Conservation (phyloP, 1,139 yeast species). For the Casaregolazyma lundiana region DNA sequence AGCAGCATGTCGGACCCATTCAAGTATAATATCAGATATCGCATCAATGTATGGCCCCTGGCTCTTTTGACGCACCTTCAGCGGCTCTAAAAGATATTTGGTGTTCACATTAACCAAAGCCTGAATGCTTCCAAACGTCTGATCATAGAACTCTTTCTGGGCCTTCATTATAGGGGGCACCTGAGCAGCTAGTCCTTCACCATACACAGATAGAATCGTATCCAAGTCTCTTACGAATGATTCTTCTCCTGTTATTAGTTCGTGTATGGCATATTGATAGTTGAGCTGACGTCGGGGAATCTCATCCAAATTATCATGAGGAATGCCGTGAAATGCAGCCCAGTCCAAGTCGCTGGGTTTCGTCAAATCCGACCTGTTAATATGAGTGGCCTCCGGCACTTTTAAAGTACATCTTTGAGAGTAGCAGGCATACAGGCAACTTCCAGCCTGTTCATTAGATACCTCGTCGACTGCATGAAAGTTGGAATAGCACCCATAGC, state of each 20-base stretch:
- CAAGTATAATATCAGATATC: slow-evolving; percentile 58
- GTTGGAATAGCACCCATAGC: slow-evolving; percentile 37
- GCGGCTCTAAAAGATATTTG: slow-evolving; percentile 52
- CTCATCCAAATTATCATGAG: slow-evolving; percentile 51
- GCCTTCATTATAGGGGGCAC: slow-evolving; percentile 42
- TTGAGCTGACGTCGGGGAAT: slow-evolving; percentile 54
- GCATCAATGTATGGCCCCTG: slow-evolving; percentile 67
- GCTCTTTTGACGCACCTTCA: slow-evolving; percentile 43
- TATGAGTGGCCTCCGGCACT: slow-evolving; percentile 27
- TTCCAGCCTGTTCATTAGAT: slow-evolving; percentile 16
- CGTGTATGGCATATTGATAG: slow-evolving; percentile 74
- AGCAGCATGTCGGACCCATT: slow-evolving; percentile 62
- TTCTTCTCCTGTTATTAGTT: slow-evolving; percentile 69
- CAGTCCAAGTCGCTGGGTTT: slow-evolving; percentile 43
- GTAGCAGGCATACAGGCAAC: slow-evolving; percentile 28
- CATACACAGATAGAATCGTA: slow-evolving; percentile 57
- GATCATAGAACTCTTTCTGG: slow-evolving; percentile 52
- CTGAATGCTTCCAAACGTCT: slow-evolving; percentile 57
- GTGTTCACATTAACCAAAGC: slow-evolving; percentile 61
- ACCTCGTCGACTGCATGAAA: slow-evolving; percentile 25
- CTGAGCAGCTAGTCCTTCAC: slow-evolving; percentile 39
- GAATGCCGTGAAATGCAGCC: slow-evolving; percentile 71
- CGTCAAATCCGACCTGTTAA: slow-evolving; percentile 13
- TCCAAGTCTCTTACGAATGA: slow-evolving; percentile 66
- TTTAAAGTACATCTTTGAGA: slow-evolving; percentile 30